A percentile compares a stretch with the other conserved stretches of the same genome.
phyloP scores from a whole-genome alignment of 179 eudicot species.

The Vitellaria paradoxa region DNA sequence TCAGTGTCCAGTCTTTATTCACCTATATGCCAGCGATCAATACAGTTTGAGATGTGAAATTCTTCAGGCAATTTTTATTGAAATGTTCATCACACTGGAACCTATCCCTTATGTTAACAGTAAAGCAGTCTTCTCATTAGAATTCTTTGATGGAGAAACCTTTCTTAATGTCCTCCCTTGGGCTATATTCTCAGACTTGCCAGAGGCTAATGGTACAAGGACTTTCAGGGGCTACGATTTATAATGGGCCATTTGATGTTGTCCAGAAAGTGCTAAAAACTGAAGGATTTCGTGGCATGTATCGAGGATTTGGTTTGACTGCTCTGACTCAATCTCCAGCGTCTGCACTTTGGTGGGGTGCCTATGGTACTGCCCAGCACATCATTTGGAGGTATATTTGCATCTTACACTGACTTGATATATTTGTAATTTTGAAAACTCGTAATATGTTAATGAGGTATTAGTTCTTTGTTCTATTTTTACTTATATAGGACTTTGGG shows the following conservation, averaged over 20 bases:
- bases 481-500: constrained; percentile 47
- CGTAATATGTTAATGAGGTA: not conserved
- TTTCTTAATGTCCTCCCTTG: constrained; percentile 6
- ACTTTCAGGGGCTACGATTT: constrained; percentile 51
- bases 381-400: constrained; percentile 64
- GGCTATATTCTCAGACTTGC: constrained; percentile 34
- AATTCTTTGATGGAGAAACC: not conserved
- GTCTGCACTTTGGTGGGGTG: constrained; percentile 88
- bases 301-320: constrained; percentile 73
- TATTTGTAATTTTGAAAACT: not conserved
- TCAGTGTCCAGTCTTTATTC: constrained; percentile 6
- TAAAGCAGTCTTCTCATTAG: not conserved
- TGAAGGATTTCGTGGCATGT: constrained; percentile 74
- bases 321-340: constrained; percentile 70
- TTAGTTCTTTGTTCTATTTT: not conserved
- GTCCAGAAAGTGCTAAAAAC: constrained; percentile 45
- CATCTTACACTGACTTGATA: not conserved
- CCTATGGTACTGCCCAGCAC: constrained; percentile 72
- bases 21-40: not conserved
- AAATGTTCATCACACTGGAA: not conserved
- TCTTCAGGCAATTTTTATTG: not conserved
- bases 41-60: not conserved
- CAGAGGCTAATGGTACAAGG: constrained; percentile 85
- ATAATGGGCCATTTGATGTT: constrained; percentile 62
- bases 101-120: not conserved